A percentile compares a stretch with the other conserved stretches of the same genome.
Conservation (phyloP, 805 yeast genomes). For the Groenewaldozyma tartarivorans region DNA sequence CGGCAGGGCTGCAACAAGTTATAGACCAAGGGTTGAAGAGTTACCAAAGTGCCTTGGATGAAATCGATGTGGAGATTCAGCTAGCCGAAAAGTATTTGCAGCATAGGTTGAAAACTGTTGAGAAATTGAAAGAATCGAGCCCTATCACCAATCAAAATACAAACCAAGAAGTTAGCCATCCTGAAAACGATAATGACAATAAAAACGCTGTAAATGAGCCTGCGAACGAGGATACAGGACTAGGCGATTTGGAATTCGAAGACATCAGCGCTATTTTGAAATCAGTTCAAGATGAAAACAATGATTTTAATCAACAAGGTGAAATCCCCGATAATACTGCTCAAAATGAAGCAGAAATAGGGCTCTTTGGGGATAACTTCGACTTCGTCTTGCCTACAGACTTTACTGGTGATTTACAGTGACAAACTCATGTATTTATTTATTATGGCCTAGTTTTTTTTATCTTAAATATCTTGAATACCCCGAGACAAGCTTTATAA, state of each 20-base stretch:
- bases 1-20: constrained; percentile 13
- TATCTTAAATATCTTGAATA: too few species aligned
- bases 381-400: constrained; percentile 17
- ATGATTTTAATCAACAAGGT: neutral
- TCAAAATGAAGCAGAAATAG: constrained; percentile 14
- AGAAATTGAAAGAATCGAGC: constrained; percentile 1
- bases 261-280: constrained; percentile 13
- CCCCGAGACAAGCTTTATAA: too few species aligned
- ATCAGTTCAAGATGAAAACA: constrained; percentile 4
- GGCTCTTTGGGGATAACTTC: constrained; percentile 23
- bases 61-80: constrained; percentile 16
- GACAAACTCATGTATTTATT: too few species aligned
- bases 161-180: neutral
- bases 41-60: constrained; percentile 15
- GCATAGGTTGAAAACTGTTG: constrained; percentile 6
- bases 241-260: constrained; percentile 6
- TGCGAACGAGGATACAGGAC: neutral
- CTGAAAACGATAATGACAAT: neutral
- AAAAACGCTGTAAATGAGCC: constrained; percentile 3
- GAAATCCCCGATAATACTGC: neutral
- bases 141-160: constrained; percentile 2
- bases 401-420: neutral
- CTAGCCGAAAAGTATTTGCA: constrained; percentile 6
- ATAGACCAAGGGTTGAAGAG: constrained; percentile 14
- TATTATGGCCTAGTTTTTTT: too few species aligned